Percentiles rank a stretch among this genome's conserved stretches.
phyloP scores from a whole-genome alignment of 495 filamentous ascomycete genomes.

The Coniosporium apollinis region DNA sequence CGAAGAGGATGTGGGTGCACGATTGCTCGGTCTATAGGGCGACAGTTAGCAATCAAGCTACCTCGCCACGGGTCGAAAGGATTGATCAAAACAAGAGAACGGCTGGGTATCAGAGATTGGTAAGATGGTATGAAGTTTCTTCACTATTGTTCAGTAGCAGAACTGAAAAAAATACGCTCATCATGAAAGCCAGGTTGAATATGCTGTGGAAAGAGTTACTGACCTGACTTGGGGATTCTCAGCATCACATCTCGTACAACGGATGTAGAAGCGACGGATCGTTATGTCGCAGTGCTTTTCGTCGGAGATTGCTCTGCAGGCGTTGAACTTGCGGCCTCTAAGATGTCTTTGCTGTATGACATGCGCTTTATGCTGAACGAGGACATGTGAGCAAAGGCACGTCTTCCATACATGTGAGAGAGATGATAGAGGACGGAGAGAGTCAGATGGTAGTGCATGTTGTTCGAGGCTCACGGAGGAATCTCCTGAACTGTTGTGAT shows the following conservation, averaged over 20 bases:
- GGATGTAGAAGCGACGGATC: too few relatives aligned
- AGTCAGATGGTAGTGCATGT: conserved; percentile 99
- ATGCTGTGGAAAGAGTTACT: background rate
- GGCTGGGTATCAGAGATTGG: conserved; percentile 16
- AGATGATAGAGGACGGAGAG: conserved; percentile 9
- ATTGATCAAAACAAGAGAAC: background rate
- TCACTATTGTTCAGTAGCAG: conserved; percentile 29
- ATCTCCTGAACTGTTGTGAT: conserved; percentile 52
- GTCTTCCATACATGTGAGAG: conserved; percentile 5
- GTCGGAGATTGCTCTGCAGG: too few relatives aligned
- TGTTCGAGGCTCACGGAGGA: conserved; percentile 74
- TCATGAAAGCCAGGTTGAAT: conserved; percentile 14
- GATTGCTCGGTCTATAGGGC: too few relatives aligned
- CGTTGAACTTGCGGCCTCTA: too few relatives aligned
- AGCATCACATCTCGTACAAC: background rate
- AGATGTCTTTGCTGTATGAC: too few relatives aligned
- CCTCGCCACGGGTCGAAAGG: background rate
- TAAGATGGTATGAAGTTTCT: conserved; percentile 24
- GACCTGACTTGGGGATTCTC: background rate
- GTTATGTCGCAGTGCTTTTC: too few relatives aligned
- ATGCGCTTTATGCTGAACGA: too few relatives aligned
- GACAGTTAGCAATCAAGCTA: background rate
- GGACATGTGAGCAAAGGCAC: background rate
- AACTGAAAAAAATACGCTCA: conserved; percentile 29
- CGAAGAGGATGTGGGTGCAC: background rate